phyloP scores from a whole-genome alignment of 208 protist species.

The Leishmania martiniquensis region DNA sequence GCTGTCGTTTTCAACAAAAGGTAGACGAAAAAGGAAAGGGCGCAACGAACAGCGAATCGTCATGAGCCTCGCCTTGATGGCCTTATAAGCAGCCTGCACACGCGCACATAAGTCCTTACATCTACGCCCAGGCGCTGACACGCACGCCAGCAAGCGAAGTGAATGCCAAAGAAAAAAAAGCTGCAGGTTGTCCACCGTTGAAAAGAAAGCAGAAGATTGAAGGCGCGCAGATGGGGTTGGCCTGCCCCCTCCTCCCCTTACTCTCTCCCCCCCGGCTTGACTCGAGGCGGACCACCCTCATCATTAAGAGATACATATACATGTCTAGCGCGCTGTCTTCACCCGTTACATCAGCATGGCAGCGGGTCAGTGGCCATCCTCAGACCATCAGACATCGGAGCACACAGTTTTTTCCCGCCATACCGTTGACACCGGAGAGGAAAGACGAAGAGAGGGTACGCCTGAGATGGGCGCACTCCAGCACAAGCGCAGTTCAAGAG shows the following conservation, averaged over 20 bases:
- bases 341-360: background rate
- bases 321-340: background rate
- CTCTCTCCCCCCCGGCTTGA: background rate
- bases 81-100: background rate
- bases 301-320: slow-evolving; percentile 8
- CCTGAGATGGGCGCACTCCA: background rate
- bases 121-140: background rate
- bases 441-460: background rate
- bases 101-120: slow-evolving; percentile 6
- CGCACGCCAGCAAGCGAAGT: background rate
- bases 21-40: background rate
- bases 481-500: background rate
- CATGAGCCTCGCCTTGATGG: background rate
- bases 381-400: background rate
- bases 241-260: background rate
- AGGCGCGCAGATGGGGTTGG: background rate
- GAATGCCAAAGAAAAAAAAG: background rate
- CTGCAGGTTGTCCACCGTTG: background rate
- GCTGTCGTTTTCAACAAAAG: background rate
- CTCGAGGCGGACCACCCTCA: background rate
- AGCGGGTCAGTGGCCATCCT: background rate
- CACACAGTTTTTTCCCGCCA: background rate
- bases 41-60: background rate
- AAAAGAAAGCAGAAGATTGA: background rate
- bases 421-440: background rate